Percentiles rank a stretch among this genome's conserved stretches.
Conservation (phyloP, 495 filamentous ascomycete species). For the Jackrogersella multiformis region DNA sequence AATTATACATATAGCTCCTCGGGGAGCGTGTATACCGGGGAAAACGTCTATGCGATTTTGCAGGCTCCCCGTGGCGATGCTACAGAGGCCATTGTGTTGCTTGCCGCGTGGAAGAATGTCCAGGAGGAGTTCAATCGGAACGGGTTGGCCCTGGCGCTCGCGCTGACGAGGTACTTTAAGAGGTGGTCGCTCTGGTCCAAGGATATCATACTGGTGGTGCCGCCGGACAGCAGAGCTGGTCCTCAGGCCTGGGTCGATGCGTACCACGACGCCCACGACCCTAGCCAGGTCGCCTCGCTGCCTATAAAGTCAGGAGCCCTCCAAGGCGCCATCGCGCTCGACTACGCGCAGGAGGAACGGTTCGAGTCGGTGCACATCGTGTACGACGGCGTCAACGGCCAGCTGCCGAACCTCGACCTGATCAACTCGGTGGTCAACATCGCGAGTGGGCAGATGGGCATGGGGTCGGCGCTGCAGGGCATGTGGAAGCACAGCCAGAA, state of each 20-base stretch:
- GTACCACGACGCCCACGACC: constrained; percentile 87
- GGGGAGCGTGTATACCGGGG: constrained; percentile 76
- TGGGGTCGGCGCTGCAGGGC: constrained; percentile 80
- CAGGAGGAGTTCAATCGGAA: constrained; percentile 82
- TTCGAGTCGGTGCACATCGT: constrained; percentile 90
- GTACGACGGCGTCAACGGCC: constrained; percentile 96
- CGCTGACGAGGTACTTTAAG: constrained; percentile 93
- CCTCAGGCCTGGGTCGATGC: constrained; percentile 98
- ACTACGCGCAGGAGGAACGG: constrained; percentile 83
- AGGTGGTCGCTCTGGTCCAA: constrained; percentile 98
- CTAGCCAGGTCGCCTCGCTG: constrained; percentile 73
- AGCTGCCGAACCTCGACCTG: constrained; percentile 92
- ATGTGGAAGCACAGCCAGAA: constrained; percentile 85
- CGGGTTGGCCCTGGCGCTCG: constrained; percentile 84
- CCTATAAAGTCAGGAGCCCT: constrained; percentile 91
- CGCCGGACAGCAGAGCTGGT: constrained; percentile 86
- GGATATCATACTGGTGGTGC: constrained; percentile 92
- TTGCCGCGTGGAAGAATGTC: constrained; percentile 88
- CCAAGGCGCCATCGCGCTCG: constrained; percentile 92
- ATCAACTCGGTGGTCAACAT: constrained; percentile 93
- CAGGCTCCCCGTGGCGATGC: constrained; percentile 95
- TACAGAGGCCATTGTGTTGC: constrained; percentile 95
- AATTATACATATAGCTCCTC: constrained; percentile 78
- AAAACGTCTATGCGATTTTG: constrained; percentile 95
- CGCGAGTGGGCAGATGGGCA: constrained; percentile 91